Conservation (phyloP, 1,284 basidiomycete species). For the Sporisorium graminicola region DNA sequence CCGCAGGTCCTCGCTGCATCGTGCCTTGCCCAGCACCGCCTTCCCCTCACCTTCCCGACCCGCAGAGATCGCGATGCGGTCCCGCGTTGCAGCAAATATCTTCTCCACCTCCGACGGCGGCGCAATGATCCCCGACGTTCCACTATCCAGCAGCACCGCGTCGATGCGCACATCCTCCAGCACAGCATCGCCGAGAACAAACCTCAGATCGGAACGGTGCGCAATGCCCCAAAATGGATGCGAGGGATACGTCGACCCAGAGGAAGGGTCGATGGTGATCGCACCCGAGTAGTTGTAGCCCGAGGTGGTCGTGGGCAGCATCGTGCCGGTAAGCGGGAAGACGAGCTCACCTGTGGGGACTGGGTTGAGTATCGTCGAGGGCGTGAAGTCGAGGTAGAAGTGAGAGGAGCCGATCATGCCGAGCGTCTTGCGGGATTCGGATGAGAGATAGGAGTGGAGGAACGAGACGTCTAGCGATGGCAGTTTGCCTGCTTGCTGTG, state of each 20-base stretch:
- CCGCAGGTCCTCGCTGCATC: neutral
- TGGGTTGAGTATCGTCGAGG: neutral
- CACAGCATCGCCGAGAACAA: slow-evolving; percentile 4
- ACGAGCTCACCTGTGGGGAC: slow-evolving; percentile 23
- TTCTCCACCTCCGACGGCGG: slow-evolving; percentile 32
- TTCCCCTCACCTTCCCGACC: neutral
- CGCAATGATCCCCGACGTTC: slow-evolving; percentile 31
- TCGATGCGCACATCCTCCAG: slow-evolving; percentile 24
- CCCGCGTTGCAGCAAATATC: slow-evolving; percentile 9
- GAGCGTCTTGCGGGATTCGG: neutral
- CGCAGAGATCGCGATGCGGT: neutral
- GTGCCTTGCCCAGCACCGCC: slow-evolving; percentile 8
- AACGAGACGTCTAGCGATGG: slow-evolving; percentile 25
- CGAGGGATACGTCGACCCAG: slow-evolving; percentile 15
- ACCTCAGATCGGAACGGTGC: slow-evolving; percentile 19
- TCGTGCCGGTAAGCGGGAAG: slow-evolving; percentile 26
- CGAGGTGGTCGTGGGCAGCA: neutral
- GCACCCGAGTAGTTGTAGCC: neutral
- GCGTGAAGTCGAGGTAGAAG: slow-evolving; percentile 24
- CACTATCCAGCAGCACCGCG: slow-evolving; percentile 31
- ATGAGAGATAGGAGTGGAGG: slow-evolving; percentile 20
- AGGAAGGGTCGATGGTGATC: slow-evolving; percentile 18
- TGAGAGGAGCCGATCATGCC: slow-evolving; percentile 18
- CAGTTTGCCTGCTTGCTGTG: neutral
- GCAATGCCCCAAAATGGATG: slow-evolving; percentile 44